Percentiles rank a stretch among this genome's conserved stretches.
Conservation (phyloP, 331 rosid genomes). For the Malus hybrid region DNA sequence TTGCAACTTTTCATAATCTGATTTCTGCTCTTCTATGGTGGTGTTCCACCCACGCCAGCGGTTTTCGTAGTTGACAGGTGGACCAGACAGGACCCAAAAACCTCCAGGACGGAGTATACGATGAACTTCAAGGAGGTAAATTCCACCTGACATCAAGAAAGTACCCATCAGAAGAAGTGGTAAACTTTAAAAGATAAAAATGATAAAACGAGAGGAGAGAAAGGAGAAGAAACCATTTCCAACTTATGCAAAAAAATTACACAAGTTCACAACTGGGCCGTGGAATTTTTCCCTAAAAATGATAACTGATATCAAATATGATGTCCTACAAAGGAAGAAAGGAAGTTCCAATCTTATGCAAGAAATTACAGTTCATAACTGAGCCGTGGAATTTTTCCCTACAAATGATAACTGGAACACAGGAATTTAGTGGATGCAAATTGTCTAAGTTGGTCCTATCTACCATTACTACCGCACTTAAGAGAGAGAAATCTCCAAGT, state of each 20-base stretch:
- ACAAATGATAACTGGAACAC: background rate
- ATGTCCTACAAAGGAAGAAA: background rate
- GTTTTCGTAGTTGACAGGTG: conserved; percentile 83
- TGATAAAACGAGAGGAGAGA: background rate
- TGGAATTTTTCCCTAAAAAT: background rate
- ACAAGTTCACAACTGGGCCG: background rate
- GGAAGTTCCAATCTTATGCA: background rate
- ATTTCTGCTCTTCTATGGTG: conserved; percentile 74
- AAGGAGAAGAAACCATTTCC: background rate
- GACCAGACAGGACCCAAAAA: conserved; percentile 93
- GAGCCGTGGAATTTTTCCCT: background rate
- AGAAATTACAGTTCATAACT: background rate
- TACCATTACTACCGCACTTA: background rate
- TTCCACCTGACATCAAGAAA: conserved; percentile 57
- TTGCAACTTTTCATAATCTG: conserved; percentile 76
- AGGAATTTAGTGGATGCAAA: background rate
- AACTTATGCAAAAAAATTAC: background rate
- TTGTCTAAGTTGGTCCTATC: background rate
- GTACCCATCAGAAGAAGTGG: background rate
- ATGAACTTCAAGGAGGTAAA: conserved; percentile 77
- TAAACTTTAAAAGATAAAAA: background rate
- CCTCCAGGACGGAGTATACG: conserved; percentile 99
- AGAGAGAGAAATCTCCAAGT: background rate
- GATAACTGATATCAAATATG: background rate
- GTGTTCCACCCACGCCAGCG: conserved; percentile 99